phyloP scores from a whole-genome alignment of 2,329 filamentous ascomycete genomes.

The Pseudogymnoascus sp. region DNA sequence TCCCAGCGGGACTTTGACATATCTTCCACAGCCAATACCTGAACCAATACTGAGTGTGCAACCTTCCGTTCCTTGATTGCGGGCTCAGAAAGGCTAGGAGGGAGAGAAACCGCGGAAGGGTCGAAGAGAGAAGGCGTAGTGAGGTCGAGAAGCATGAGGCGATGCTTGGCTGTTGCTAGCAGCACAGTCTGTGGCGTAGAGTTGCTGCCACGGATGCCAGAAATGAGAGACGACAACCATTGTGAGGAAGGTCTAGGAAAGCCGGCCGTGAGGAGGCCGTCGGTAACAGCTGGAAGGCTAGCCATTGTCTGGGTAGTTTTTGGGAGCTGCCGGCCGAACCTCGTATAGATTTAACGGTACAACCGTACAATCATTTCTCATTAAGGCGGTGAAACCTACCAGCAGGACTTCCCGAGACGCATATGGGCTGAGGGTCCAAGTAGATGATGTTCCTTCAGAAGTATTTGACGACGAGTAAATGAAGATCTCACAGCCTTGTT shows the following conservation, averaged over 20 bases:
- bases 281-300: slow-evolving; percentile 42
- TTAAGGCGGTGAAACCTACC: background rate
- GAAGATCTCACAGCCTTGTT: slow-evolving; percentile 16
- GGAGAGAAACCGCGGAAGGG: slow-evolving; percentile 43
- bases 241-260: slow-evolving; percentile 11
- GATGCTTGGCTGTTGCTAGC: slow-evolving; percentile 60
- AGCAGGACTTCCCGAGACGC: background rate
- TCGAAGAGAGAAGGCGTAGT: slow-evolving; percentile 49
- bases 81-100: slow-evolving; percentile 48
- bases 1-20: slow-evolving; percentile 74
- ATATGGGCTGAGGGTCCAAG: slow-evolving; percentile 3
- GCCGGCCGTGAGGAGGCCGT: background rate
- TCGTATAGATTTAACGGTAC: background rate
- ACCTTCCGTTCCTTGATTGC: slow-evolving; percentile 50
- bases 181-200: background rate
- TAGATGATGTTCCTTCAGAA: background rate
- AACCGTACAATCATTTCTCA: background rate
- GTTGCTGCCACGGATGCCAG: slow-evolving; percentile 31
- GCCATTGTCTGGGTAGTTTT: slow-evolving; percentile 21
- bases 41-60: slow-evolving; percentile 59
- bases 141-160: slow-evolving; percentile 72
- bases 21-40: slow-evolving; percentile 82
- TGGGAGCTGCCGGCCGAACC: background rate
- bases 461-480: background rate
- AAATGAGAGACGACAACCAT: slow-evolving; percentile 42